Evolutionary conservation across 108 stramenopile genomes (phyloP), one percentile per base, ranked within the genome.

Genomic region (Licmophora abbreviata): DNA sequence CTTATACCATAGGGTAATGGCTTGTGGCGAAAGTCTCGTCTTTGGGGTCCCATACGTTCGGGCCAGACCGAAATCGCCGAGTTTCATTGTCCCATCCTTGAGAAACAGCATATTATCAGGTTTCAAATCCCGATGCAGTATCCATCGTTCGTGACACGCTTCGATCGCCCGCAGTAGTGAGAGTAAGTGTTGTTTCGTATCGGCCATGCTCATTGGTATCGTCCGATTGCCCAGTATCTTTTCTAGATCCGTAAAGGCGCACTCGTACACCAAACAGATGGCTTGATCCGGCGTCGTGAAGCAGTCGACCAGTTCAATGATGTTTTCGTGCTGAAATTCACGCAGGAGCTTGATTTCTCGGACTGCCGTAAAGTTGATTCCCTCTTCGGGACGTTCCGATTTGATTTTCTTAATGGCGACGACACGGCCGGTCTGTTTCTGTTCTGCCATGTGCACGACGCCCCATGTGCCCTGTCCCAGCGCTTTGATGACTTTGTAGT

Each of bases 1-100:
- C 61, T 94, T 93, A 72, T 97, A 97, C 94, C 94, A 97, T 46
- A 95, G 58, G 6, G 96, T 97, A 46, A 97, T 94, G 12, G 93
- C 95, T 66, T 92, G 76, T 22, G 90, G 90, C 7, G 77, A 78
- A 18, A 92, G 49, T 35, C 86, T 63, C 25, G 77, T 72, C 41
- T 88, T 85, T 1, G 90, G 90, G 36, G 89, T 87, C 7, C 90
- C 91, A 59, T 93, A 87, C 71, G 79, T 79, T 55, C 87, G 50
- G 0, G 87, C 82, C 20, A 93, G 52, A 48, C 91, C 91, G 71
- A 93, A 93, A 87, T 93, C 91, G 7, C 80, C 86, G 38, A 93
- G 59, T 62, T 88, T 88, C 85, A 93, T 86, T 3, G 86, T 87
- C 0, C 86, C 90, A 66, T 92, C 84, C 45, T 82, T 68, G 36